Evolutionary conservation across 805 yeast species (phyloP), one percentile per base, ranked within the genome.

Genomic region (Nakazawaea ambrosiae): DNA sequence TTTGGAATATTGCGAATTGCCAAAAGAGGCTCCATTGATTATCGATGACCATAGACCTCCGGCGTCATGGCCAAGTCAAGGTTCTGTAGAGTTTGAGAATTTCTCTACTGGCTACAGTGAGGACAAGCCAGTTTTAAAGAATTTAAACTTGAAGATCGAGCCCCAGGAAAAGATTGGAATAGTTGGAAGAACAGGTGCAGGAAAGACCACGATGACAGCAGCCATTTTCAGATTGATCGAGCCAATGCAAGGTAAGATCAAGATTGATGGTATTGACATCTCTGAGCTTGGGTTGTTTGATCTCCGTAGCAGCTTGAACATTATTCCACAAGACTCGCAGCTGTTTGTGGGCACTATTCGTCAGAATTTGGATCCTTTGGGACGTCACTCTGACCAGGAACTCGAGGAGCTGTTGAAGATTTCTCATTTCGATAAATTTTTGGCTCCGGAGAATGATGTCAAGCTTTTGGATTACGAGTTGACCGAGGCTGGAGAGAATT

Each of bases 241-340:
- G 46, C 66, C 76, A 9, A 54, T 62, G 11, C 51, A 41, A 3
- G 80, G 80, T 3, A 50, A 57, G 12, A 68, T 73, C 39, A 50
- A 54, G 17, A 69, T 73, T 43, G 80, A 73, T 54, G 73, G 66
- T 15, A 43, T 71, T 11, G 63, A 71, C 45, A 70, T 68, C 27
- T 51, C 66, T 9, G 50, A 57, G 19, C 47, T 73, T 19, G 78
- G 78, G 1, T 54, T 73, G 15, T 55, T 49, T 37, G 78, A 72
- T 44, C 57, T 73, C 45, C 62, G 80, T 57, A 57, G 65, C 27
- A 64, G 66, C 31, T 49, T 73, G 27, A 67, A 70, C 4, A 73
- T 73, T 33, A 73, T 73, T 38, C 80, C 80, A 1, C 79, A 73
- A 55, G 77, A 63, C 61, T 75, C 74, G 28, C 83, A 66, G 46